Base-by-base conservation (phyloP, 495 filamentous ascomycete species). In the Aspergillus hancockii region DNA sequence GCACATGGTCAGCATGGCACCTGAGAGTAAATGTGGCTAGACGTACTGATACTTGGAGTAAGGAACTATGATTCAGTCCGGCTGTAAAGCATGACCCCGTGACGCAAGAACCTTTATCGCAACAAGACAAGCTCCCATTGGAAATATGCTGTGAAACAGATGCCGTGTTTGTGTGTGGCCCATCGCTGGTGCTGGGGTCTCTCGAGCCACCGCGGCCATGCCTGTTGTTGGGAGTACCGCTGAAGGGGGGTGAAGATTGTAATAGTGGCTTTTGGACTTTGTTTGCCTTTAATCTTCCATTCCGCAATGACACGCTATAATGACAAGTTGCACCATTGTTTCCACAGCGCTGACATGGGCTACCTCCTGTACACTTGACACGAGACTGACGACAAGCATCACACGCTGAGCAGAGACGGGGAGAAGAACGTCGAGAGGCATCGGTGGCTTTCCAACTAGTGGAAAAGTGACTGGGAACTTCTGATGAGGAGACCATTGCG, bases 281-380 rank as follows among this genome's bases (percentile, higher is more conserved):
- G 43, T 47, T 47, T 47, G 43, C 43, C 43, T 47, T 47, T n/a
- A 47, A 47, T 10, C 43, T 47, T 47, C 43, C 43, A 21, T 47
- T 21, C 43, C 43, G 18, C 43, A 47, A 14, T 7, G 43, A 47
- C 23, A 47, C 21, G 19, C 43, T 47, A n/a, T 47, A 47, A n/a
- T 47, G 43, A 23, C 43, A 47, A 23, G 19, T 47, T 47, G 43
- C 18, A 14, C 43, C 43, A 13, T 47, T 47, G 10, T 47, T 47
- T n/a, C 43, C 43, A 10, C 43, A 47, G 43, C 43, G 43, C 19
- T 23, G 43, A n/a, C 43, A 47, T 23, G 43, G 43, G 8, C 8
- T 47, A 23, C 43, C 43, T 8, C 43, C 43, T 8, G 43, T 47
- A 23, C 43, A 47, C 19, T 47, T 47, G 43, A 47, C 43, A 22